phyloP scores from a whole-genome alignment of 108 stramenopile species.

The Nannochloropsis gaditana region DNA sequence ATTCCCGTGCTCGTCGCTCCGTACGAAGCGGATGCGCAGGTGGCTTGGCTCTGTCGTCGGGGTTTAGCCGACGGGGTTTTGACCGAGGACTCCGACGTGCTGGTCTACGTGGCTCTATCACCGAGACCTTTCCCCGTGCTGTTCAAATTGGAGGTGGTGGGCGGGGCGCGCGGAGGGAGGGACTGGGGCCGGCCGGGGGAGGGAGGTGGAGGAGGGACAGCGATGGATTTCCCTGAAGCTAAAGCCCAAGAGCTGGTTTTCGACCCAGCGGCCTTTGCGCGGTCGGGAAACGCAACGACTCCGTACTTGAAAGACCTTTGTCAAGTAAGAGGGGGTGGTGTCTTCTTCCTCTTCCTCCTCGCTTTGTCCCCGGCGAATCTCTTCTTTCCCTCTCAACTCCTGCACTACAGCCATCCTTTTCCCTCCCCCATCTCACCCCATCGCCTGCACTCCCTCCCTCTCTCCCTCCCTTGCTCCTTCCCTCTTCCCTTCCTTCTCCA shows the following conservation, averaged over 20 bases:
- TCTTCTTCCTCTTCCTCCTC: neutral
- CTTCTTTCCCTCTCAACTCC: neutral
- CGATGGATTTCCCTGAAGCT: neutral
- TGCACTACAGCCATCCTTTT: neutral
- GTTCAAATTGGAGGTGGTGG: constrained; percentile 50
- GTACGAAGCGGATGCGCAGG: constrained; percentile 54
- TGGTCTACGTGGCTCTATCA: constrained; percentile 38
- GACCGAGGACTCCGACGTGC: constrained; percentile 47
- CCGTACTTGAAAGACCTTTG: neutral
- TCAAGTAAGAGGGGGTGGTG: neutral
- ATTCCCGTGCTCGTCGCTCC: constrained; percentile 48
- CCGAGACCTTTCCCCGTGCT: constrained; percentile 36
- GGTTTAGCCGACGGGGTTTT: constrained; percentile 49
- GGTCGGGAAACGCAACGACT: neutral
- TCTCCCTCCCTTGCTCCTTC: neutral
- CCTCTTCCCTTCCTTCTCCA: neutral
- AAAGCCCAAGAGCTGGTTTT: neutral
- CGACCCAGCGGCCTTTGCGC: neutral
- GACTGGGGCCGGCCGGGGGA: neutral
- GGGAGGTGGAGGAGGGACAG: neutral
- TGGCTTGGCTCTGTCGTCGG: constrained; percentile 36
- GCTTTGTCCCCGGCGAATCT: neutral
- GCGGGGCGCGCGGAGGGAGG: constrained; percentile 10
- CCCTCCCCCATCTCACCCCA: neutral
- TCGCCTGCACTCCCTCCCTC: neutral